phyloP scores from a whole-genome alignment of 345 rosid genomes.

The Luvunga scandens region DNA sequence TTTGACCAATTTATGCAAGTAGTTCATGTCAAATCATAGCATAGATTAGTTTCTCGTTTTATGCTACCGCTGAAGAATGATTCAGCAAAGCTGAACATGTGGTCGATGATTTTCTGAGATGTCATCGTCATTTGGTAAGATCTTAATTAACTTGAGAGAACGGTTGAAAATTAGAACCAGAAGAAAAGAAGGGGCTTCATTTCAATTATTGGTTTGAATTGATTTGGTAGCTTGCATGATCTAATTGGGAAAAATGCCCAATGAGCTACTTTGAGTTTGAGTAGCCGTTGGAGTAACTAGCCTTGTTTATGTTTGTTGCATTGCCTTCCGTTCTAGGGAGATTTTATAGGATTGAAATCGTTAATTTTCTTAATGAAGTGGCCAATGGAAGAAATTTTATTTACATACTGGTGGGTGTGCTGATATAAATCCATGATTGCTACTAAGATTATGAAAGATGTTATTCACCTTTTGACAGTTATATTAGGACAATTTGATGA shows the following conservation, averaged over 20 bases:
- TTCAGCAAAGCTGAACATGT: no score
- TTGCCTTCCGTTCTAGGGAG: not conserved
- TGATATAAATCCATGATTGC: not conserved
- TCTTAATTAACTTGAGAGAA: not conserved
- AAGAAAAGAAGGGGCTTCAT: not conserved
- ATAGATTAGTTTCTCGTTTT: not conserved
- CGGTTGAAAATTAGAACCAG: not conserved
- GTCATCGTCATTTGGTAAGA: not conserved
- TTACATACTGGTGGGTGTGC: not conserved
- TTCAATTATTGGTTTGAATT: not conserved
- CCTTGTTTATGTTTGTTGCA: conserved; percentile 2
- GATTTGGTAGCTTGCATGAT: not conserved
- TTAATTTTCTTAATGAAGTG: not conserved
- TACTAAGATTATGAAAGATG: not conserved
- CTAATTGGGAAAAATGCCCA: not conserved
- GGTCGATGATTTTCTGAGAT: not conserved
- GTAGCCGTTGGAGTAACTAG: not conserved
- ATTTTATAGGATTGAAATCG: not conserved
- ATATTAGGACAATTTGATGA: not conserved
- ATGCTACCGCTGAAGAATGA: not conserved
- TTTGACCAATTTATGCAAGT: not conserved
- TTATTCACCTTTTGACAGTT: not conserved
- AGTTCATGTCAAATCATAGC: not conserved
- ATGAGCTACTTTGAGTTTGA: not conserved
- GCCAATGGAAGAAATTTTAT: not conserved